Conservation (phyloP, 495 filamentous ascomycete genomes). For the Penicillium malachiteum region DNA sequence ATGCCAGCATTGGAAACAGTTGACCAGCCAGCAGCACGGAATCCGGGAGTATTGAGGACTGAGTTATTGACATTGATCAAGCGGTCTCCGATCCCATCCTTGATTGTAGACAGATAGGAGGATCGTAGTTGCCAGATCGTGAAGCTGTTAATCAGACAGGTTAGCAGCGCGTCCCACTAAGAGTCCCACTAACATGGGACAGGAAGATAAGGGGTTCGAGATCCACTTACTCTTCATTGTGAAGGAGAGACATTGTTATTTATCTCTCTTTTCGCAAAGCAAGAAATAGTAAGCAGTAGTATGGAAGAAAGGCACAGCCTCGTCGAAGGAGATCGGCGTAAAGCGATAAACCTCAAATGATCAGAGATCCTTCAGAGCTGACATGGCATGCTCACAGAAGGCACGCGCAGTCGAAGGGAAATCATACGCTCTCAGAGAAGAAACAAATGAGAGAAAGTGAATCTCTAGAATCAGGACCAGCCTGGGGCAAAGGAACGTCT, state of each 20-base stretch:
- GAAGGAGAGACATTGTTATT: slow-evolving; percentile 81
- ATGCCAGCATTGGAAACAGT: slow-evolving; percentile 54
- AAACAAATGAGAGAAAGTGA: slow-evolving; percentile 8
- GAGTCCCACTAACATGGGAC: no score
- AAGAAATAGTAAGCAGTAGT: slow-evolving; percentile 1
- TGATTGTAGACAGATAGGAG: slow-evolving; percentile 83
- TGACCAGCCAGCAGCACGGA: slow-evolving; percentile 92
- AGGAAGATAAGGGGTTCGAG: neutral
- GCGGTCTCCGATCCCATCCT: slow-evolving; percentile 94
- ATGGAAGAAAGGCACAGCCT: neutral
- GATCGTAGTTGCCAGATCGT: slow-evolving; percentile 91
- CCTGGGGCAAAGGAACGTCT: slow-evolving; percentile 24
- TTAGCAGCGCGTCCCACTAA: neutral
- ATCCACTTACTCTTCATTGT: slow-evolving; percentile 86
- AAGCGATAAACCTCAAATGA: slow-evolving; percentile 4
- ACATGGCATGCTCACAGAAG: slow-evolving; percentile 17
- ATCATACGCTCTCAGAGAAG: slow-evolving; percentile 7
- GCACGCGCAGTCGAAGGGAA: slow-evolving; percentile 8
- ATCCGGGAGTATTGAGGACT: slow-evolving; percentile 90
- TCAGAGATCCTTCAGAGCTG: slow-evolving; percentile 2
- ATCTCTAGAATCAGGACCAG: slow-evolving; percentile 36
- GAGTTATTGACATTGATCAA: slow-evolving; percentile 89
- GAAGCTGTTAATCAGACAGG: slow-evolving; percentile 58
- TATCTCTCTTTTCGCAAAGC: slow-evolving; percentile 6
- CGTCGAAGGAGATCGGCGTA: slow-evolving; percentile 5